A percentile compares a stretch with the other conserved stretches of the same genome.
Evolutionary conservation across 306 rosid genomes (phyloP).

Genomic region (Trifolium subterraneum): DNA sequence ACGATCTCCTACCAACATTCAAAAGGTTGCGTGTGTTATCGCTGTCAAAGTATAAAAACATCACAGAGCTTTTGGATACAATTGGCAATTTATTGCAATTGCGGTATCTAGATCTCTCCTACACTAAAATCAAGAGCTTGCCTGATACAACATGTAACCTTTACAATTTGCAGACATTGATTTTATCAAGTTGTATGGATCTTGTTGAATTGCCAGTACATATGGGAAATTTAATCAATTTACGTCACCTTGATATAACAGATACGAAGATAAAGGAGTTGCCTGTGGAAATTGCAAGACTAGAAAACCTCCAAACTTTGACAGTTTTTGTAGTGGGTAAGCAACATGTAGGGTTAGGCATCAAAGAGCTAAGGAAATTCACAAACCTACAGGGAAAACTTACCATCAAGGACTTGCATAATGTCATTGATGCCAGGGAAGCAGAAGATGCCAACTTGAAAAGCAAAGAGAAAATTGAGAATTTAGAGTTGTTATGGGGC

Average conservation of each 20-base stretch:
- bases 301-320: constrained; percentile 4
- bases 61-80: not conserved
- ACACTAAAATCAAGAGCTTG: not conserved
- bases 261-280: not conserved
- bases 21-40: not conserved
- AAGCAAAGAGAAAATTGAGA: not conserved
- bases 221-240: not conserved
- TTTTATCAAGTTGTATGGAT: not conserved
- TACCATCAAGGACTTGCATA: not conserved
- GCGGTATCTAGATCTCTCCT: constrained; percentile 1
- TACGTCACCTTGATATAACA: not conserved
- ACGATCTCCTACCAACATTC: not conserved
- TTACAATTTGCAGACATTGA: constrained; percentile 21
- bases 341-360: not conserved
- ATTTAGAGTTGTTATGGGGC: not conserved
- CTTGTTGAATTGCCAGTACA: not conserved
- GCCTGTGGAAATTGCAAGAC: not conserved
- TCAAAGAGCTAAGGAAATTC: not conserved
- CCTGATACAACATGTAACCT: not conserved
- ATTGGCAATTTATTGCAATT: constrained; percentile 2
- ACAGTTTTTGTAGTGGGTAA: not conserved
- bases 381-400: not conserved
- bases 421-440: not conserved
- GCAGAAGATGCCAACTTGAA: not conserved
- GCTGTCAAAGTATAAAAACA: not conserved